Evolutionary conservation across 2,329 filamentous ascomycete genomes (phyloP), one percentile per base, ranked within the genome.

Genomic region (Microsporum ferrugineum): DNA sequence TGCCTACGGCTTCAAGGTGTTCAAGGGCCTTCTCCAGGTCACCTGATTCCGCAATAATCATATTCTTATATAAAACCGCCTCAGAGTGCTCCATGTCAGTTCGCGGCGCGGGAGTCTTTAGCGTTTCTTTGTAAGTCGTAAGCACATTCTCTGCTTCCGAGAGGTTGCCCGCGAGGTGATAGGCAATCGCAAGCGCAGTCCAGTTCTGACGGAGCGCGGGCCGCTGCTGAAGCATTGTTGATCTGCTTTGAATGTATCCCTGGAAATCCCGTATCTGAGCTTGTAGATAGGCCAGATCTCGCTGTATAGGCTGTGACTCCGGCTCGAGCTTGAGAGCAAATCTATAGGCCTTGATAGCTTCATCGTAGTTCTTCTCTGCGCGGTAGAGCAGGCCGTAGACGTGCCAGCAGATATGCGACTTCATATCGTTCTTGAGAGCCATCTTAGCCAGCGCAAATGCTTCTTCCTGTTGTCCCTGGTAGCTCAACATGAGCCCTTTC

Each of bases 371-470:
- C 82, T 97, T 97, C 71, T 88, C 88, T 57, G 89, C 87, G 58
- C 92, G 87, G 77, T 95, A 97, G 58, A 99, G 82, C 67, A 99
- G 78, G 36, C 95, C 94, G 74, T 97, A 99, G 63, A 99, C 94
- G 76, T 99, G 95, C 94, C 94, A 99, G 80, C 91, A 97, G 70
- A 99, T 91, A 76, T 97, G 92, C 70, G 91, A 96, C 79, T 95
- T 96, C 91, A 99, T 97, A 74, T 97, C 91, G 70, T 91, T 90
- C 67, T 88, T 91, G 68, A 99, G 81, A 38, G 95, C 94, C 66
- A 91, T 84, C 78, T 96, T 99, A 70, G 89, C 92, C 63, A 99
- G 82, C 53, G 86, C 84, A 73, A 99, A 99, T 0, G 95, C 95
- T 77, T 99, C 94, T 62, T 96, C 90, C 34, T 87, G 86, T 77